Evolutionary conservation across 2,329 filamentous ascomycete genomes (phyloP), one percentile per base, ranked within the genome.

Genomic region (Aciculosporium take): DNA sequence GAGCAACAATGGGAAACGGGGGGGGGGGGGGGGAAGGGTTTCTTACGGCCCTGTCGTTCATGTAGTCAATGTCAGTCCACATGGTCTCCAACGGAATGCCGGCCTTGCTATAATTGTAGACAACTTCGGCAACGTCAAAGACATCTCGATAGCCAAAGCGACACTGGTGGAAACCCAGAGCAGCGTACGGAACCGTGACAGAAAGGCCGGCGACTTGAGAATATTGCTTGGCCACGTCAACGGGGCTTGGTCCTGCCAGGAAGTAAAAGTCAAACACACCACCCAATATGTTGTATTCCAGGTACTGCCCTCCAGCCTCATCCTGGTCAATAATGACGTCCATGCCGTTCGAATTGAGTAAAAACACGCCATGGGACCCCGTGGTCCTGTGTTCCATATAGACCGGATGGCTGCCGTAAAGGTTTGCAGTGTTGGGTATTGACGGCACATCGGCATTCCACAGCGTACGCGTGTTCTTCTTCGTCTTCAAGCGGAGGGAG

Each of bases 221-320:
- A 47, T 80, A 80, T 50, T 81, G 75, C 49, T 64, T 62, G 9
- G 73, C 64, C 0, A 79, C 74, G 9, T 76, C 70, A 30, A 72
- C 60, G 0, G 77, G 73, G 0, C 63, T 67, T 0, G 74, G 72
- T 0, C 77, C 78, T 7, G 73, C 66, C 8, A 81, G 51, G 52
- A 81, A 80, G 53, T 81, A 81, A 39, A 81, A 73, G 56, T 89
- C 85, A 2, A 91, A 55, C 17, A 88, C 71, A 8, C 85, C 84
- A 6, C 84, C 84, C 0, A 89, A 67, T 1, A 76, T 75, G 56
- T 88, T 85, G 62, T 88, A 91, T 59, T 88, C 81, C 5, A 91
- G 69, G 44, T 79, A 85, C 6, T 72, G 67, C 7, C 71, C 67
- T 8, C 69, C 65, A 20, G 66, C 58, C 5, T 65, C 60, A 1